phyloP scores from a whole-genome alignment of 2,329 filamentous ascomycete genomes.

The Aureobasidium melanogenum region DNA sequence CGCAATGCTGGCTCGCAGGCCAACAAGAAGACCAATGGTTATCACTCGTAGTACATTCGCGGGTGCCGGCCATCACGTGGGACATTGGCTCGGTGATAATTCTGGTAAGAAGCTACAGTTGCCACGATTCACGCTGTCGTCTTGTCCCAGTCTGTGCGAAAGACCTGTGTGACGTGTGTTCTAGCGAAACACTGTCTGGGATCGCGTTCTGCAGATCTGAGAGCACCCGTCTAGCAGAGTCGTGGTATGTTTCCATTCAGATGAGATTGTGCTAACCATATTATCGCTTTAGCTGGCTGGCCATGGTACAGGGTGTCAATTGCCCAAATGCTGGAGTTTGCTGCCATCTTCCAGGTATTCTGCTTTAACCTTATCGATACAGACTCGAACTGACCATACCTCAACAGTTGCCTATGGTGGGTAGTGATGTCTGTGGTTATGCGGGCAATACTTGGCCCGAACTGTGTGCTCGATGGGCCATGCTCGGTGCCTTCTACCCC shows the following conservation, averaged over 20 bases:
- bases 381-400: neutral
- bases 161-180: neutral
- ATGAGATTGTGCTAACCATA: neutral
- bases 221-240: neutral
- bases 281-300: constrained; percentile 25
- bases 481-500: constrained; percentile 62
- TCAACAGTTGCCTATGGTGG: constrained; percentile 31
- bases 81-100: constrained; percentile 55
- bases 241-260: neutral
- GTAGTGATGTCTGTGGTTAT: constrained; percentile 67
- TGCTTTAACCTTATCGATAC: neutral
- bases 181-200: neutral
- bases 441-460: constrained; percentile 52
- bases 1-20: constrained; percentile 59
- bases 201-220: neutral
- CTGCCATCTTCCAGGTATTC: constrained; percentile 33
- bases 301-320: constrained; percentile 35
- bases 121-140: neutral
- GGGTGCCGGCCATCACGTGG: constrained; percentile 54
- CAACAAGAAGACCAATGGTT: constrained; percentile 55
- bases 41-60: constrained; percentile 71
- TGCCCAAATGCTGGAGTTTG: constrained; percentile 36
- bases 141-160: neutral
- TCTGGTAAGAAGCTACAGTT: neutral
- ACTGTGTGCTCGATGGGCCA: constrained; percentile 68